These are phyloP conservation scores for Linum trigynum DNA, from an alignment of 345 rosid species.

Conservation along the genomic window DNA sequence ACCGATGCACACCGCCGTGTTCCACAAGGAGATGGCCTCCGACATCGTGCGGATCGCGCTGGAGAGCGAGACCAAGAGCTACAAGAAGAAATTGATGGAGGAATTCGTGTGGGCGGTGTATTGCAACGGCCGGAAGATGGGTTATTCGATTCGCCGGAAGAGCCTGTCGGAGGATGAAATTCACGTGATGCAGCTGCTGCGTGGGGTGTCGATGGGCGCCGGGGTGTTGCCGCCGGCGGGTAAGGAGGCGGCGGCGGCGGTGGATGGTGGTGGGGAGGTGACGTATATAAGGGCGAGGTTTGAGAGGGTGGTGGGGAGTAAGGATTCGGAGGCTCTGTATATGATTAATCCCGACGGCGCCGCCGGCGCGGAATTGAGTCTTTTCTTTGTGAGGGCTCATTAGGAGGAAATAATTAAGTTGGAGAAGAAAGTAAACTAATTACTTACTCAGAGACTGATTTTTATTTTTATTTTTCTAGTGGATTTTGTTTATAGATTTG, in stretches of 20 bases:
- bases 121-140: conserved; percentile 79
- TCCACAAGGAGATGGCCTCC: conserved; percentile 92
- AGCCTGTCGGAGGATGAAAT: conserved; percentile 75
- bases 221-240: conserved; percentile 76
- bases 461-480: too few relatives aligned
- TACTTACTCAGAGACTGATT: too few relatives aligned
- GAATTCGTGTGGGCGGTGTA: conserved; percentile 93
- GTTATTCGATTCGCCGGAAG: conserved; percentile 82
- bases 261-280: conserved; percentile 50
- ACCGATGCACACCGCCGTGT: conserved; percentile 54
- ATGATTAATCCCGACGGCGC: conserved; percentile 96
- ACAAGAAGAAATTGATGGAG: conserved; percentile 67
- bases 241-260: conserved; percentile 42
- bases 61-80: conserved; percentile 79
- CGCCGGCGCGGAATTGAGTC: conserved; percentile 76
- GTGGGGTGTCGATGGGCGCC: conserved; percentile 97
- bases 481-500: too few relatives aligned
- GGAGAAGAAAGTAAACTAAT: too few relatives aligned
- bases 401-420: conserved; percentile 4
- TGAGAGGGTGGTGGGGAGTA: conserved; percentile 78
- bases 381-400: conserved; percentile 73
- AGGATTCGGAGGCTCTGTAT: conserved; percentile 82
- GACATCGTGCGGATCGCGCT: conserved; percentile 75
- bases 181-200: conserved; percentile 70
- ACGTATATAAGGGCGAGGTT: conserved; percentile 89